These are phyloP conservation scores for Backusella tarrabulga DNA, from an alignment of 192 early-diverging fungal genomes.

Conservation along the genomic window DNA sequence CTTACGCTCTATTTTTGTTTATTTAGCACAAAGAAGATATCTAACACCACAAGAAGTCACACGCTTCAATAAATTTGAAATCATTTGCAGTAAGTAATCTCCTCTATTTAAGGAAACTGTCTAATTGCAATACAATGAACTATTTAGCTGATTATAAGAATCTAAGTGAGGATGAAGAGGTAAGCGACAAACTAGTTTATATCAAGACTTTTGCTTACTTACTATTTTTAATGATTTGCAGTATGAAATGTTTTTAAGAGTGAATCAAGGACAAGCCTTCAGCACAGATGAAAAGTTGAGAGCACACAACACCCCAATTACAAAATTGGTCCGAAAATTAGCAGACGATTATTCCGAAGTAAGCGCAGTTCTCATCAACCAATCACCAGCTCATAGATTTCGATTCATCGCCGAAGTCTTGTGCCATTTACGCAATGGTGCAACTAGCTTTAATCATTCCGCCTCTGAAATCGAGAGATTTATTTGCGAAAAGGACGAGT, in stretches of 20 bases:
- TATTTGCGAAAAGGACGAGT: not conserved
- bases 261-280: not conserved
- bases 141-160: not conserved
- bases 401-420: not conserved
- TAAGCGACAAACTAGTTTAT: not conserved
- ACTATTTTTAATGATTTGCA: not conserved
- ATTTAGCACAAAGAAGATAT: not conserved
- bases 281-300: not conserved
- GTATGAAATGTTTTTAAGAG: constrained; percentile 10
- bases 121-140: not conserved
- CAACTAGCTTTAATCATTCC: not conserved
- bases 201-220: not conserved
- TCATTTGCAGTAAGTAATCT: constrained; percentile 1
- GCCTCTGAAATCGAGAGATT: not conserved
- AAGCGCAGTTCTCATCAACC: not conserved
- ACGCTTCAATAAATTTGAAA: not conserved
- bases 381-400: not conserved
- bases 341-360: not conserved
- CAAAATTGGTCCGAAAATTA: not conserved
- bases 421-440: not conserved
- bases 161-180: constrained; percentile 6
- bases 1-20: not conserved
- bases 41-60: not conserved
- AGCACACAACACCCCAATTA: not conserved
- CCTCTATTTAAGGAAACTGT: not conserved